These are phyloP conservation scores for Reticulascus tulasneorum DNA, from an alignment of 2,329 filamentous ascomycete genomes.

Conservation along the genomic window DNA sequence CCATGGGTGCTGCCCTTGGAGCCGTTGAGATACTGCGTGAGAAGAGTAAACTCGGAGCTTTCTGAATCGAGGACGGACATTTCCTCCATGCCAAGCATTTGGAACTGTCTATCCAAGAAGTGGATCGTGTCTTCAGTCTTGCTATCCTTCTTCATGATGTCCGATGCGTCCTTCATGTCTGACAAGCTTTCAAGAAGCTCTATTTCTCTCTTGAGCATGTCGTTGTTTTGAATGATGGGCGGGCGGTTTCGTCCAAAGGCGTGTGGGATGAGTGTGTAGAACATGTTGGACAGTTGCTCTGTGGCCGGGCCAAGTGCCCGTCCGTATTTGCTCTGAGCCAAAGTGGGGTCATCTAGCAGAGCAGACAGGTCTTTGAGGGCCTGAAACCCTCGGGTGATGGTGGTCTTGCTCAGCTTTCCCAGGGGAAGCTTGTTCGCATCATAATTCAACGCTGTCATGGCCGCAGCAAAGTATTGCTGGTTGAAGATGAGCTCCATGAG, in stretches of 20 bases:
- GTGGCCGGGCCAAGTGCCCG: constrained; percentile 36
- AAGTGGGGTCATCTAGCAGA: constrained; percentile 51
- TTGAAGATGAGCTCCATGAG: constrained; percentile 85
- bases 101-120: constrained; percentile 68
- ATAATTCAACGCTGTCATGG: constrained; percentile 66
- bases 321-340: constrained; percentile 41
- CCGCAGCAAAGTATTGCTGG: constrained; percentile 62
- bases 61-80: constrained; percentile 64
- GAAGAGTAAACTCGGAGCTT: constrained; percentile 59
- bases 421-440: constrained; percentile 74
- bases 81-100: constrained; percentile 67
- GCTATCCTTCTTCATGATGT: constrained; percentile 67
- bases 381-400: constrained; percentile 71
- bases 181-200: constrained; percentile 75
- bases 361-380: constrained; percentile 71
- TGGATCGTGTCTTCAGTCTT: constrained; percentile 47
- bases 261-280: constrained; percentile 81
- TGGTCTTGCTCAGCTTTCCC: constrained; percentile 77
- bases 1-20: constrained; percentile 66
- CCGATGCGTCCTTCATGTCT: constrained; percentile 78
- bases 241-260: constrained; percentile 71
- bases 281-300: constrained; percentile 68
- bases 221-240: constrained; percentile 57
- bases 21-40: constrained; percentile 63
- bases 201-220: constrained; percentile 68